Percentiles rank a stretch among this genome's conserved stretches.
Evolutionary conservation across 2,329 filamentous ascomycete genomes (phyloP).

Genomic region (Pyrenochaeta sp.): DNA sequence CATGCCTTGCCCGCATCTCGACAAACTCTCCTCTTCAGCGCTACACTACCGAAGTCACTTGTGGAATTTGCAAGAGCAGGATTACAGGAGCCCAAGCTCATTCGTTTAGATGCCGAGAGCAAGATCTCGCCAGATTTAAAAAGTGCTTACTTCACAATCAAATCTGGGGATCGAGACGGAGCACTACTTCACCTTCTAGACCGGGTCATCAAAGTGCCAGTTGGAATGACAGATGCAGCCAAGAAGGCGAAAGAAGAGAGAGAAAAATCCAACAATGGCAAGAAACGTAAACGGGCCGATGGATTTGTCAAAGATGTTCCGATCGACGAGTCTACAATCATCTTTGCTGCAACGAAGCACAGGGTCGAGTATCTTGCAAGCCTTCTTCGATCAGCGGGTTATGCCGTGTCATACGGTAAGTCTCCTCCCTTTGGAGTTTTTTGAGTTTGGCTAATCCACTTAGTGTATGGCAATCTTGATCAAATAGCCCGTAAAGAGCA

Average conservation of each 20-base stretch:
- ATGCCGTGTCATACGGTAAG: conserved; percentile 78
- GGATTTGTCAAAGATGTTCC: conserved; percentile 71
- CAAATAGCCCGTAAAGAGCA: conserved; percentile 92
- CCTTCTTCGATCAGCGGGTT: conserved; percentile 81
- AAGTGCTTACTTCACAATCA: conserved; percentile 92
- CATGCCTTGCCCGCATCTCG: conserved; percentile 82
- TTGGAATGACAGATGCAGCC: conserved; percentile 65
- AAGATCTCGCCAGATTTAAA: conserved; percentile 97
- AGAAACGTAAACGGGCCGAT: conserved; percentile 74
- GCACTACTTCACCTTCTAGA: conserved; percentile 87
- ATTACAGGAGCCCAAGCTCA: conserved; percentile 87
- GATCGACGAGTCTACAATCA: conserved; percentile 89
- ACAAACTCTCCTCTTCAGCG: conserved; percentile 94
- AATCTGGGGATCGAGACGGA: conserved; percentile 92
- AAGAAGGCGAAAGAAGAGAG: conserved; percentile 54
- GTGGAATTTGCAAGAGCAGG: conserved; percentile 96
- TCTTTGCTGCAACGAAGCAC: conserved; percentile 95
- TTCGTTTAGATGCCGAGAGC: conserved; percentile 90
- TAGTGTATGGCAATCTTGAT: conserved; percentile 89
- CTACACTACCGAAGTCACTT: conserved; percentile 89
- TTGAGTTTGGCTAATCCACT: conserved; percentile 4
- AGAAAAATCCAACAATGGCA: conserved; percentile 58
- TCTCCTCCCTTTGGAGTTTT: background rate
- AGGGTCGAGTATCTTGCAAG: conserved; percentile 92
- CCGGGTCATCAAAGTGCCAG: conserved; percentile 90